A percentile compares a stretch with the other conserved stretches of the same genome.
phyloP scores from a whole-genome alignment of 1,139 yeast genomes.

The Suhomyces chickasaworum region DNA sequence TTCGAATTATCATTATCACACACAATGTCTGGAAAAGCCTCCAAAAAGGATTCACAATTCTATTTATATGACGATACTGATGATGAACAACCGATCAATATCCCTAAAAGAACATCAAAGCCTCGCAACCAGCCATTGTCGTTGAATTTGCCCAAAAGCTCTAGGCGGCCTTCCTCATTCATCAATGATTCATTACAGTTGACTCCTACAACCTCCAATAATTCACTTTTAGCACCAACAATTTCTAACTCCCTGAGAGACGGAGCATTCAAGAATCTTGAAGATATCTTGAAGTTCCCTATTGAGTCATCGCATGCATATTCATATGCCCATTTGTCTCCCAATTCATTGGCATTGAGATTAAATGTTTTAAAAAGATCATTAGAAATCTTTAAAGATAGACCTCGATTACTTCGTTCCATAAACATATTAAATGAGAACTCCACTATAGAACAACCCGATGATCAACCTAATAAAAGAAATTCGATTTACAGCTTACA shows the following conservation, averaged over 20 bases:
- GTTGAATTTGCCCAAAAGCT: slow-evolving; percentile 6
- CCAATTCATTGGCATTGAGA: slow-evolving; percentile 75
- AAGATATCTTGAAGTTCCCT: slow-evolving; percentile 58
- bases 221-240: not conserved
- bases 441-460: not conserved
- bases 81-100: slow-evolving; percentile 10
- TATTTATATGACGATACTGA: slow-evolving; percentile 16
- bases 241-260: slow-evolving; percentile 8
- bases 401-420: slow-evolving; percentile 53
- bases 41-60: slow-evolving; percentile 10
- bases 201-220: slow-evolving; percentile 18
- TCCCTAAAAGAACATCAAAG: slow-evolving; percentile 10
- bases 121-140: slow-evolving; percentile 5
- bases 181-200: slow-evolving; percentile 11
- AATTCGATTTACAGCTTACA: slow-evolving; percentile 13
- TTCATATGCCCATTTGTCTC: slow-evolving; percentile 80
- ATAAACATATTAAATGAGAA: slow-evolving; percentile 17
- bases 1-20: not conserved
- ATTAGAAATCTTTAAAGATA: slow-evolving; percentile 65
- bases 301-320: slow-evolving; percentile 83
- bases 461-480: slow-evolving; percentile 4
- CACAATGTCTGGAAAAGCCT: not conserved
- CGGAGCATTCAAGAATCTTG: slow-evolving; percentile 19
- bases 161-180: slow-evolving; percentile 13
- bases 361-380: slow-evolving; percentile 75